These are phyloP conservation scores for Brassica hybrid DNA, from an alignment of 441 rosid genomes.

Conservation along the genomic window DNA sequence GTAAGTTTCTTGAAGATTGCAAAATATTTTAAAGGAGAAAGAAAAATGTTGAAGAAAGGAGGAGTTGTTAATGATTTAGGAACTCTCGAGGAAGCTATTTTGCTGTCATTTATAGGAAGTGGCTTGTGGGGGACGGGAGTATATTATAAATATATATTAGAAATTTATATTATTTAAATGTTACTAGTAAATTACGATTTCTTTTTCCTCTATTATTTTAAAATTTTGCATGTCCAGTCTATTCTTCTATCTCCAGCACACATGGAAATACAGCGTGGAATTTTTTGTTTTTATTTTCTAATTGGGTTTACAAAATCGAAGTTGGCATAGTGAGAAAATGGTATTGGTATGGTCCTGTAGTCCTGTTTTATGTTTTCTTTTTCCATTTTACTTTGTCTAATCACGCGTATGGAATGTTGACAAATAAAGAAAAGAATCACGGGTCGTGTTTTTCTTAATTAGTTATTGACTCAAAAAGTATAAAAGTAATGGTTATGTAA, in stretches of 20 bases:
- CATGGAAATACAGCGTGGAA: slow-evolving; percentile 49
- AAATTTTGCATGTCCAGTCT: slow-evolving; percentile 36
- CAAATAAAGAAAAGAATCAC: not conserved
- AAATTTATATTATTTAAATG: not conserved
- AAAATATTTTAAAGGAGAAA: not conserved
- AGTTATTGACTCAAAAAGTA: slow-evolving; percentile 2
- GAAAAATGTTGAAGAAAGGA: not conserved
- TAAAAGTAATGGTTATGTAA: not conserved
- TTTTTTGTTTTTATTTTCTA: slow-evolving; percentile 39
- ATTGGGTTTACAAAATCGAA: slow-evolving; percentile 44
- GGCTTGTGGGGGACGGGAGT: slow-evolving; percentile 17
- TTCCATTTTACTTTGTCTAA: slow-evolving; percentile 3
- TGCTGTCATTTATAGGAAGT: slow-evolving; percentile 38
- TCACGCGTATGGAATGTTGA: slow-evolving; percentile 11
- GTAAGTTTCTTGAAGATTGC: not conserved
- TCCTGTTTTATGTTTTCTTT: slow-evolving; percentile 6
- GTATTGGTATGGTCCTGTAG: not conserved
- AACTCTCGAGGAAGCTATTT: slow-evolving; percentile 28
- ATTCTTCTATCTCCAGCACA: slow-evolving; percentile 38
- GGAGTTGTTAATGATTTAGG: slow-evolving; percentile 16
- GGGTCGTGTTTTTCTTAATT: slow-evolving; percentile 5
- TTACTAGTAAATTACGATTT: not conserved
- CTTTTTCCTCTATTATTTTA: not conserved
- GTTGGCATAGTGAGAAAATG: slow-evolving; percentile 34
- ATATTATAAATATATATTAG: no score